Conservation (phyloP, 2,329 filamentous ascomycete species). For the Beauveria medogensis region DNA sequence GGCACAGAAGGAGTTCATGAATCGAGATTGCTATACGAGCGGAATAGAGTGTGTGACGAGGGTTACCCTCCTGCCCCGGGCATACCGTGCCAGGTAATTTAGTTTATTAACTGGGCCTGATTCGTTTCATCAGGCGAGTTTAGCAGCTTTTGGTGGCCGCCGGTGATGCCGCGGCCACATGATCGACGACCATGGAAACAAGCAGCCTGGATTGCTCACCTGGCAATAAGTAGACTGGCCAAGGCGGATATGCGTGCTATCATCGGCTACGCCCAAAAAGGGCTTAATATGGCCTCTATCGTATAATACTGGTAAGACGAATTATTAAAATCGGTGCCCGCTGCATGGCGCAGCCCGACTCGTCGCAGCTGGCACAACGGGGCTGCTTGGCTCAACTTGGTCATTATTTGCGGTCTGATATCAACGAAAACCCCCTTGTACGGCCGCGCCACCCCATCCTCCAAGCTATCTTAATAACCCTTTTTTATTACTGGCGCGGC, state of each 20-base stretch:
- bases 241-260: too few relatives aligned
- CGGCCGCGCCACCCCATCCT: not conserved
- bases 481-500: not conserved
- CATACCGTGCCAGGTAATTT: not conserved
- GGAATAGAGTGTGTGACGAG: not conserved
- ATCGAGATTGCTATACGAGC: not conserved
- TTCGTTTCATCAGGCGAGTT: too few relatives aligned
- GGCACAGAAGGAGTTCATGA: not conserved
- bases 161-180: not conserved
- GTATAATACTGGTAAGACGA: not conserved
- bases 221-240: too few relatives aligned
- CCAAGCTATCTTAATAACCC: not conserved
- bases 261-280: too few relatives aligned
- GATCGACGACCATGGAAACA: not conserved
- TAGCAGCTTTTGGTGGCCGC: too few relatives aligned
- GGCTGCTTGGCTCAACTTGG: not conserved
- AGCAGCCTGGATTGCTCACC: not conserved
- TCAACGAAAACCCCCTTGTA: not conserved
- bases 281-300: too few relatives aligned
- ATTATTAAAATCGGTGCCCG: not conserved
- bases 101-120: not conserved
- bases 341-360: not conserved
- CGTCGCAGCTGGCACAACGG: not conserved
- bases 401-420: constrained; percentile 6
- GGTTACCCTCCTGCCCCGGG: not conserved